phyloP scores from a whole-genome alignment of 495 filamentous ascomycete genomes.

The Penicillium psychrofluorescens region DNA sequence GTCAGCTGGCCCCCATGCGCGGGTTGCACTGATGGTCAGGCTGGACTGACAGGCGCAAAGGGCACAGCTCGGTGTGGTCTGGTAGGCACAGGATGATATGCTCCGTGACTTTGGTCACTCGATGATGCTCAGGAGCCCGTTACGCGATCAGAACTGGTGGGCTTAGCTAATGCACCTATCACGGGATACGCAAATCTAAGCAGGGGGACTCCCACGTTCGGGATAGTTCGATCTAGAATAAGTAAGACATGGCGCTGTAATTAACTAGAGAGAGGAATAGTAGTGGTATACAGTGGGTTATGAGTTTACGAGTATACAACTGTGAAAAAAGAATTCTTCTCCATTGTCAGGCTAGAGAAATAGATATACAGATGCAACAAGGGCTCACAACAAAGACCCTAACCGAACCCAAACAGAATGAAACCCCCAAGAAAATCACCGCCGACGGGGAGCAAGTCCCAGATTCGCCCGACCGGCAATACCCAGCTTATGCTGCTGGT shows the following conservation, averaged over 20 bases:
- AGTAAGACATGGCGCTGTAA: no score
- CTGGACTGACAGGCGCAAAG: background rate
- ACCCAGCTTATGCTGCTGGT: conserved; percentile 64
- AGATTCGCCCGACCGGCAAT: conserved; percentile 69
- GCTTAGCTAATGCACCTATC: conserved; percentile 11
- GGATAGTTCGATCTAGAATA: no score
- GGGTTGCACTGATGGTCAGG: background rate
- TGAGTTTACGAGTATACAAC: no score
- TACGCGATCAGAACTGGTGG: conserved; percentile 7
- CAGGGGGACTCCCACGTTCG: background rate
- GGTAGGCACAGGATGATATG: background rate
- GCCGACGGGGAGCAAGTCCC: conserved; percentile 17
- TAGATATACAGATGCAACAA: conserved; percentile 6
- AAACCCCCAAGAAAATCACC: conserved; percentile 7
- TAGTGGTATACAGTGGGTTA: no score
- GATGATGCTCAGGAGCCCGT: background rate
- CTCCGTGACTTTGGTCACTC: background rate
- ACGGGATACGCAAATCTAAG: conserved; percentile 6
- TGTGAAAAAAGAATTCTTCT: background rate
- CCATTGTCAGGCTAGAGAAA: background rate
- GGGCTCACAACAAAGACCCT: conserved; percentile 1
- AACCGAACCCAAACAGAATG: conserved; percentile 3
- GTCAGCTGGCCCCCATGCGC: background rate
- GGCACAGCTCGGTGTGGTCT: no score
- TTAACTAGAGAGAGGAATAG: no score